Base-by-base conservation (phyloP, 2,329 filamentous ascomycete species). In the Penicillium sp. region DNA sequence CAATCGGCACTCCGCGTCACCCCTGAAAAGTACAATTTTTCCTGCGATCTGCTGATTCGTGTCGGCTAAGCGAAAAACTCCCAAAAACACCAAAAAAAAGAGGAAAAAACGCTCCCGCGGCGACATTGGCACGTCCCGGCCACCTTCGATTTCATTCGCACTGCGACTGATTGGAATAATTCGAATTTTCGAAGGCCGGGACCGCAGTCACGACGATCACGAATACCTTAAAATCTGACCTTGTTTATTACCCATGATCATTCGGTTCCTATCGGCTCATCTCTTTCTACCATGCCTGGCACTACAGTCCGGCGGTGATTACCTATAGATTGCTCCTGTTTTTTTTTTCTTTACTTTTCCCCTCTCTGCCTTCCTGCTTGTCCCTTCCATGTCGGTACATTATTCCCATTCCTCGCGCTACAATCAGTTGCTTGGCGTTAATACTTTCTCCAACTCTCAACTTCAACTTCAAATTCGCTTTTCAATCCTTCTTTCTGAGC, bases 271-370 rank as follows among this genome's bases (percentile, higher is more conserved):
- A 69, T 72, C 67, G 65, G 62, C 63, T 63, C 56, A 63, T 64
- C 52, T 56, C 58, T 59, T 62, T 61, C 59, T 64, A 58, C 55
- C 60, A 62, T 67, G 57, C 56, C 61, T 56, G 65, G 72, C 74
- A 70, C 70, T 70, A 67, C 68, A 48, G 52, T 65, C 65, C 66
- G 62, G 67, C 66, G 63, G 63, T 66, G 67, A 63, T 64, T 67
- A 65, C 64, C 65, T 59, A 72, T 73, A 73, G 70, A 73, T 64
- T 65, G 63, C 43, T 63, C 66, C 63, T 55, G 59, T 61, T 58
- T 50, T 62, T 58, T 59, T 26, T 26, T 26, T 26, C 24, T 4
- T 4, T 26, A 1, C 24, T 26, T 26, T 26, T 21, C 3, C 18
- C 18, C 18, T 24, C 10, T 26, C 10, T 28, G n/a, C n/a, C 16